These are phyloP conservation scores for Ajuga chamaepitys DNA, from an alignment of 257 asterid genomes.

Conservation along the genomic window DNA sequence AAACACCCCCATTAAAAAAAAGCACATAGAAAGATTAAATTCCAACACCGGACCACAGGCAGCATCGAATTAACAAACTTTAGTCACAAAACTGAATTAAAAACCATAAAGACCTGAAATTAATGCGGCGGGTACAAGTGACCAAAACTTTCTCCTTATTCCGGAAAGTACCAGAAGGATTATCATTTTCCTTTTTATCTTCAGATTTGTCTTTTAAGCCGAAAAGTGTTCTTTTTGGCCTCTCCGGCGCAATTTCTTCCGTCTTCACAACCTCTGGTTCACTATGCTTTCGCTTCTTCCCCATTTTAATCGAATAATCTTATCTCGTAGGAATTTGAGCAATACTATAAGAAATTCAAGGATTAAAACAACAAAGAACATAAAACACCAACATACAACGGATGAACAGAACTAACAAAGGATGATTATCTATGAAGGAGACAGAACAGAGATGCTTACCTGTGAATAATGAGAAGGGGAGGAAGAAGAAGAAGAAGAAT, in stretches of 20 bases:
- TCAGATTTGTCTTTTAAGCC: conserved; percentile 53
- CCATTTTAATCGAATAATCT: conserved; percentile 40
- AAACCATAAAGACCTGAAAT: conserved; percentile 52
- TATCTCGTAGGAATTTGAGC: background rate
- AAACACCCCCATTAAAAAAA: conserved; percentile 8
- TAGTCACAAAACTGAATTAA: background rate
- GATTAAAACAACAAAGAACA: background rate
- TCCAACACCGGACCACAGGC: no score
- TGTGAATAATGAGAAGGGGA: background rate
- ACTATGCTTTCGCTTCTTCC: conserved; percentile 69
- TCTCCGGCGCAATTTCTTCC: conserved; percentile 55
- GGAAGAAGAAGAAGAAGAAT: background rate
- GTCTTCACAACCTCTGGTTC: conserved; percentile 35
- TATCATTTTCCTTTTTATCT: conserved; percentile 16
- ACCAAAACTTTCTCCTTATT: conserved; percentile 86
- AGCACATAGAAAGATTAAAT: background rate
- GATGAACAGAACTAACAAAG: background rate
- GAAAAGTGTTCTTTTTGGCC: conserved; percentile 83
- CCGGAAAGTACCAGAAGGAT: conserved; percentile 28
- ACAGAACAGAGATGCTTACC: background rate
- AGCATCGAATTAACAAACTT: background rate
- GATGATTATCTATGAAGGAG: no score
- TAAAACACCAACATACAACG: no score
- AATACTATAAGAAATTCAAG: background rate
- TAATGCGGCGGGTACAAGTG: conserved; percentile 87